A percentile compares a stretch with the other conserved stretches of the same genome.
phyloP scores from a whole-genome alignment of 345 rosid genomes.

The Cardiospermum halicacabum region DNA sequence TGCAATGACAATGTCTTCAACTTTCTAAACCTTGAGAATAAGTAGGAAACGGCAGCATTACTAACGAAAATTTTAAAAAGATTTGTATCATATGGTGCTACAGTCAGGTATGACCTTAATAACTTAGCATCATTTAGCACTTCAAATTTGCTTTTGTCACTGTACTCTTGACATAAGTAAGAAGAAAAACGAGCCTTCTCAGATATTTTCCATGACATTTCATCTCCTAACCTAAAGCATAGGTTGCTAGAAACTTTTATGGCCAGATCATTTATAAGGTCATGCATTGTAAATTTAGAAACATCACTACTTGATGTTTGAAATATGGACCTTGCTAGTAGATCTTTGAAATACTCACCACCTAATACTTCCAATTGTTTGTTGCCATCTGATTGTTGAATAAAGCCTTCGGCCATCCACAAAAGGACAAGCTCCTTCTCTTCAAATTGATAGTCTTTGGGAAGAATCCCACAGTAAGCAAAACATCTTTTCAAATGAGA shows the following conservation, averaged over 20 bases:
- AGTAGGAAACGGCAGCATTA: neutral
- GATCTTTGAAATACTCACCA: neutral
- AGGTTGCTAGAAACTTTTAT: neutral
- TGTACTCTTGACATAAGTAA: neutral
- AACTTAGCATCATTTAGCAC: neutral
- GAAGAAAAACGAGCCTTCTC: neutral
- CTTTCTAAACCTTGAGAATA: neutral
- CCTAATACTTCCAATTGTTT: neutral
- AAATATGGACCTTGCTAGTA: conserved; percentile 15
- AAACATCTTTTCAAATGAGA: conserved; percentile 26
- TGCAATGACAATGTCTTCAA: neutral
- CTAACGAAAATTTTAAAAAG: too few species aligned
- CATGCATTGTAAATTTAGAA: neutral
- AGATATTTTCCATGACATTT: neutral
- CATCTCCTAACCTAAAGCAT: neutral
- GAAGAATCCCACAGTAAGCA: conserved; percentile 18
- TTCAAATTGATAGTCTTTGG: neutral
- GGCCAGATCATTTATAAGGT: neutral
- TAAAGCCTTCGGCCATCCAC: conserved; percentile 3
- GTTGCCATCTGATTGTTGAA: neutral
- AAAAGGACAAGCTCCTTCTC: conserved; percentile 1
- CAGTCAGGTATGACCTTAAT: neutral
- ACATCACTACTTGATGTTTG: neutral
- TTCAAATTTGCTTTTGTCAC: neutral
- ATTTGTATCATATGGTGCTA: too few species aligned